These are phyloP conservation scores for Macrophomina phaseolina DNA, from an alignment of 2,329 filamentous ascomycete genomes.

Conservation along the genomic window DNA sequence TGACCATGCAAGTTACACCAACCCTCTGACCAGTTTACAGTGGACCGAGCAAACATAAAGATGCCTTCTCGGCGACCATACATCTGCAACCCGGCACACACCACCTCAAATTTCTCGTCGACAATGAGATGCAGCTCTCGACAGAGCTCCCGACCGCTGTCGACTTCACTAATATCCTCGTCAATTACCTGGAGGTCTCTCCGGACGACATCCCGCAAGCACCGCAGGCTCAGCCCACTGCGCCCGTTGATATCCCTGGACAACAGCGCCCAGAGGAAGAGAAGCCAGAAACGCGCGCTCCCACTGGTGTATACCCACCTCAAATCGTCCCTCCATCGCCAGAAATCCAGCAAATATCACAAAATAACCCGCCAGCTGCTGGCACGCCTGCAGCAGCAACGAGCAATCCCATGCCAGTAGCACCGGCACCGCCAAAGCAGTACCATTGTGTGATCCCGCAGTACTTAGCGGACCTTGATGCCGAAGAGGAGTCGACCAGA, in stretches of 20 bases:
- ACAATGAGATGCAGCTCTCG: slow-evolving; percentile 90
- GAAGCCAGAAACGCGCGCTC: slow-evolving; percentile 33
- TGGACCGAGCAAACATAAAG: slow-evolving; percentile 51
- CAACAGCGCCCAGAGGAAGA: slow-evolving; percentile 9
- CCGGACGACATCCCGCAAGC: slow-evolving; percentile 67
- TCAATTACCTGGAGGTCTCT: slow-evolving; percentile 96
- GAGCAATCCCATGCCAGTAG: slow-evolving; percentile 33
- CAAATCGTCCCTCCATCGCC: slow-evolving; percentile 47
- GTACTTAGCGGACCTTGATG: slow-evolving; percentile 86
- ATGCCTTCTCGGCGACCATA: slow-evolving; percentile 76
- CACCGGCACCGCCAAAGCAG: slow-evolving; percentile 54
- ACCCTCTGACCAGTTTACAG: slow-evolving; percentile 33
- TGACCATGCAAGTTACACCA: slow-evolving; percentile 20
- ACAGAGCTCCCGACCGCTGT: slow-evolving; percentile 90
- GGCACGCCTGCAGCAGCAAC: slow-evolving; percentile 37
- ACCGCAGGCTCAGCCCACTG: slow-evolving; percentile 32
- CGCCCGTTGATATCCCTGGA: slow-evolving; percentile 36
- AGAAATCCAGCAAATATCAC: slow-evolving; percentile 34
- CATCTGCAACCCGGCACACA: slow-evolving; percentile 91
- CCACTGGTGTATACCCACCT: slow-evolving; percentile 47
- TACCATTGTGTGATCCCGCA: slow-evolving; percentile 80
- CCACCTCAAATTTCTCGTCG: slow-evolving; percentile 94
- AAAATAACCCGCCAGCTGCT: slow-evolving; percentile 30
- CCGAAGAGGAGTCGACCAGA: slow-evolving; percentile 75
- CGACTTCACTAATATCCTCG: slow-evolving; percentile 95